Evolutionary conservation across 2,329 filamentous ascomycete genomes (phyloP).

Genomic region (Fusarium equiseti): DNA sequence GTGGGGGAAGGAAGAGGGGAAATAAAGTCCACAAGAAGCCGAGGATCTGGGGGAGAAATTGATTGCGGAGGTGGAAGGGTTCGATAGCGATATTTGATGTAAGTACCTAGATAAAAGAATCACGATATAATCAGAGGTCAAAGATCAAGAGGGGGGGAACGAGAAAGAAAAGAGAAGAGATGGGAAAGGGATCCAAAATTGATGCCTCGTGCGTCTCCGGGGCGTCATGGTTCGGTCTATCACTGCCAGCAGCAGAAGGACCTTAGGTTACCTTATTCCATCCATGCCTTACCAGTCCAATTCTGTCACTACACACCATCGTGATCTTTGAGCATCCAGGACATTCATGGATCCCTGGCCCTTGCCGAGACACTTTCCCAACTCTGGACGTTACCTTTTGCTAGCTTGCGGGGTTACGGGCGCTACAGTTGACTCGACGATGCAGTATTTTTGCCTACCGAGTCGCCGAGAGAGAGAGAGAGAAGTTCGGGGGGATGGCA

Average conservation of each 20-base stretch:
- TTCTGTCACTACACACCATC: conserved; percentile 47
- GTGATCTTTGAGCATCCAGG: conserved; percentile 45
- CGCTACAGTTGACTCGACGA: conserved; percentile 23
- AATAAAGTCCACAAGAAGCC: conserved; percentile 28
- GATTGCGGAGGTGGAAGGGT: conserved; percentile 25
- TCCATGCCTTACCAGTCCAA: conserved; percentile 12
- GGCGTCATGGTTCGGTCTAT: conserved; percentile 49
- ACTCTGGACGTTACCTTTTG: conserved; percentile 34
- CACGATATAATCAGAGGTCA: conserved; percentile 22
- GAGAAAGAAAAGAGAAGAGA: conserved; percentile 38
- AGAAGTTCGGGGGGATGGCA: conserved; percentile 19
- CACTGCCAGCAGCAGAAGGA: conserved; percentile 35
- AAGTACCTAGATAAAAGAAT: neutral
- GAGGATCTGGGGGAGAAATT: conserved; percentile 37
- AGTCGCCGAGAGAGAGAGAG: neutral
- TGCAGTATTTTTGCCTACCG: conserved; percentile 5
- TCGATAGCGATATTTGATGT: conserved; percentile 25
- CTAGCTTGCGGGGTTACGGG: conserved; percentile 46
- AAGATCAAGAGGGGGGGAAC: conserved; percentile 20
- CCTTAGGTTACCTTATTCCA: conserved; percentile 16
- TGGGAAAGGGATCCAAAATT: conserved; percentile 36
- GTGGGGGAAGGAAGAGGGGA: conserved; percentile 35
- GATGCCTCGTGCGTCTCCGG: conserved; percentile 42
- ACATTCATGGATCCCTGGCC: conserved; percentile 44
- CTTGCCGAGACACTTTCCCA: conserved; percentile 40